These are phyloP conservation scores for Blakeslea trispora DNA, from an alignment of 371 early-diverging fungal genomes.

Conservation along the genomic window DNA sequence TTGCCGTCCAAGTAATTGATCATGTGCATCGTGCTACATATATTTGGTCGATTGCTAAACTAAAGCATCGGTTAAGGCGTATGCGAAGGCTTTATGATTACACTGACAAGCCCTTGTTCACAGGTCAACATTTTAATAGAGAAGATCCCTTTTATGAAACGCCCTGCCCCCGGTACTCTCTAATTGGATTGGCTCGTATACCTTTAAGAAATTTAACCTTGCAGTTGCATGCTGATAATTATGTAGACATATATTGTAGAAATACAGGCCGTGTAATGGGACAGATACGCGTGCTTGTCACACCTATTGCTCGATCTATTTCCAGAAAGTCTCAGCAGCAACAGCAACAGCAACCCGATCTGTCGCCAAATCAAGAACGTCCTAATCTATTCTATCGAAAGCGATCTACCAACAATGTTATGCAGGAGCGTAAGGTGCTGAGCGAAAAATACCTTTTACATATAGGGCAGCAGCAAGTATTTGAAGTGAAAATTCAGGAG, in stretches of 20 bases:
- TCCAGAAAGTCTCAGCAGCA: conserved; percentile 17
- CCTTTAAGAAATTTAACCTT: conserved; percentile 52
- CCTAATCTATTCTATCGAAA: conserved; percentile 9
- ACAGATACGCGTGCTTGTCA: conserved; percentile 44
- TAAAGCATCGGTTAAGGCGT: conserved; percentile 61
- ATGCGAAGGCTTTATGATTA: conserved; percentile 77
- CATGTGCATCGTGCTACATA: conserved; percentile 66
- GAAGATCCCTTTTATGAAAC: conserved; percentile 74
- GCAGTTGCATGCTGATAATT: conserved; percentile 55
- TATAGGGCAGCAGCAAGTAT: conserved; percentile 59
- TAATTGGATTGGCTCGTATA: conserved; percentile 60
- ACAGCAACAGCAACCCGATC: neutral
- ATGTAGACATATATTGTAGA: conserved; percentile 61
- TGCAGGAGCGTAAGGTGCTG: conserved; percentile 6
- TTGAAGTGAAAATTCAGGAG: conserved; percentile 70
- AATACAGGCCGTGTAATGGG: conserved; percentile 56
- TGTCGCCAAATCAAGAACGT: neutral
- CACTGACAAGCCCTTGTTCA: conserved; percentile 65
- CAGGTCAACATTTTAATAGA: conserved; percentile 47
- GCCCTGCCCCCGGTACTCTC: conserved; percentile 53
- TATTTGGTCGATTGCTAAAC: conserved; percentile 68
- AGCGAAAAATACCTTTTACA: conserved; percentile 27
- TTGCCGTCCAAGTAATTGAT: conserved; percentile 72
- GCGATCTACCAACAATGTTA: conserved; percentile 2
- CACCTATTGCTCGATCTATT: conserved; percentile 42